A percentile compares a stretch with the other conserved stretches of the same genome.
Conservation (phyloP, 805 yeast genomes). For the Lipomyces orientalis region DNA sequence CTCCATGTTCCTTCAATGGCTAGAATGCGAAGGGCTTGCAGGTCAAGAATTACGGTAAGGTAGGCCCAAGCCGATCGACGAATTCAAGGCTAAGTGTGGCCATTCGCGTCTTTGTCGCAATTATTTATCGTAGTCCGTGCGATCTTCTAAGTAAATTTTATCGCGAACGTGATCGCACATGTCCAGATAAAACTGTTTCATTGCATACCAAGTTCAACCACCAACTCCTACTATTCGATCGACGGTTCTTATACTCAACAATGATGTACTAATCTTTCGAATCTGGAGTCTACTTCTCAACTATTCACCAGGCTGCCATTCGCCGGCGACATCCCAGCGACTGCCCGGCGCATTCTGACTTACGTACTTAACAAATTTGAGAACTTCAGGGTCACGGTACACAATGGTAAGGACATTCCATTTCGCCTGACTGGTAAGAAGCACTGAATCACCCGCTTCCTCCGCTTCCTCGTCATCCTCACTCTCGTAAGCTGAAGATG, state of each 20-base stretch:
- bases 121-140: too few species aligned
- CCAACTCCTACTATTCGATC: neutral
- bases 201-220: neutral
- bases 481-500: conserved; percentile 51
- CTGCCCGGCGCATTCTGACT: conserved; percentile 87
- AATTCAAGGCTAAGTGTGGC: too few species aligned
- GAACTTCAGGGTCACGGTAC: conserved; percentile 81
- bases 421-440: conserved; percentile 76
- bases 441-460: conserved; percentile 74
- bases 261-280: neutral
- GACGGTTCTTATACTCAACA: neutral
- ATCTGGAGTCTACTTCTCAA: neutral
- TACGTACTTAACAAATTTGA: conserved; percentile 91
- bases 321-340: conserved; percentile 86
- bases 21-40: neutral
- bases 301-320: conserved; percentile 55
- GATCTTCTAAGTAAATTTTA: too few species aligned
- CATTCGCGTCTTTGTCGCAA: too few species aligned
- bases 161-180: too few species aligned
- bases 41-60: neutral
- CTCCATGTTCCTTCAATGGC: neutral
- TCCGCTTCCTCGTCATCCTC: conserved; percentile 69
- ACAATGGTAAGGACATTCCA: conserved; percentile 83
- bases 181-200: neutral
- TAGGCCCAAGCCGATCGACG: neutral